These are phyloP conservation scores for Mycena filopes DNA, from an alignment of 768 basidiomycete genomes.

Conservation along the genomic window DNA sequence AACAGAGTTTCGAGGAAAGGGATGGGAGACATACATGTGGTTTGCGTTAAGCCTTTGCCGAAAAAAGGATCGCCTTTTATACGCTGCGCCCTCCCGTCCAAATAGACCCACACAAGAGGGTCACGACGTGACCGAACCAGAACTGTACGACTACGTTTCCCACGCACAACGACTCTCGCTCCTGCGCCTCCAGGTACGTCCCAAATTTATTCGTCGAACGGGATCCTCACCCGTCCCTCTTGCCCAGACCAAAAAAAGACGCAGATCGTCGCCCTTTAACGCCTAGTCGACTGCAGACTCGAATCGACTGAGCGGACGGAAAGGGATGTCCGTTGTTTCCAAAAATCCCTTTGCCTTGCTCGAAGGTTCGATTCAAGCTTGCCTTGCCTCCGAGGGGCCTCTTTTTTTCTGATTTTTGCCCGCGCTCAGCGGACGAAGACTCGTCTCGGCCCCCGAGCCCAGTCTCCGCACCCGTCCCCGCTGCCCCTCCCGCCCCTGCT, in stretches of 20 bases:
- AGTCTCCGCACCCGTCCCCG: constrained; percentile 45
- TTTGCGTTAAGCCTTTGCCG: constrained; percentile 59
- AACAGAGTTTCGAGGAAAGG: not conserved
- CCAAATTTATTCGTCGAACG: not conserved
- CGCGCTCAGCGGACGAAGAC: constrained; percentile 53
- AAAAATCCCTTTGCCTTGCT: constrained; percentile 88
- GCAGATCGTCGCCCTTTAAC: constrained; percentile 9
- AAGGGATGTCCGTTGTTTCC: constrained; percentile 91
- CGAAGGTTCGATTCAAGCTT: constrained; percentile 61
- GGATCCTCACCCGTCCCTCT: not conserved
- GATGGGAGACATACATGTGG: constrained; percentile 61
- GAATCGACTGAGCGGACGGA: constrained; percentile 42
- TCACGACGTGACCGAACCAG: too few species aligned
- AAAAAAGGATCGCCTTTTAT: constrained; percentile 39
- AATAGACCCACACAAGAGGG: not conserved
- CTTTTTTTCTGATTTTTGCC: constrained; percentile 33
- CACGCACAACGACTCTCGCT: not conserved
- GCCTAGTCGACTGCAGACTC: constrained; percentile 31
- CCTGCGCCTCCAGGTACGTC: not conserved
- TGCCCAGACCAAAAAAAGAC: constrained; percentile 6
- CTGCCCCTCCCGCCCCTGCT: constrained; percentile 52
- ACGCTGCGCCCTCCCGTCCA: not conserved
- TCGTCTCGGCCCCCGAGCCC: constrained; percentile 55
- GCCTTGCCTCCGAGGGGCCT: constrained; percentile 22
- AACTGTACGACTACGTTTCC: not conserved